Percentiles rank a stretch among this genome's conserved stretches.
phyloP scores from a whole-genome alignment of 2,329 filamentous ascomycete species.

The Aspergillus aculeatinus region DNA sequence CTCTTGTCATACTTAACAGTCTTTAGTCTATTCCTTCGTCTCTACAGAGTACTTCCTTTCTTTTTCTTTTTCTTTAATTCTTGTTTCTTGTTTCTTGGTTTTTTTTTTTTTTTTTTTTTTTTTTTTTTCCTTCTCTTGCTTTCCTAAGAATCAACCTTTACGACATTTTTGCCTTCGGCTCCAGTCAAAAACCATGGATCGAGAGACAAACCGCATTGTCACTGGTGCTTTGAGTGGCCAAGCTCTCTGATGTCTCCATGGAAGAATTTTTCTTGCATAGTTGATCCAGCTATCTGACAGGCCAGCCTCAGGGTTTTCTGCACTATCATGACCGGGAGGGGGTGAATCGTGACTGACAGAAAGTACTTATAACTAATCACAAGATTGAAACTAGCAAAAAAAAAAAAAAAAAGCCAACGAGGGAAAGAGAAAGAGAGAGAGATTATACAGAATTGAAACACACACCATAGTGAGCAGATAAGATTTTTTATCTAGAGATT shows the following conservation, averaged over 20 bases:
- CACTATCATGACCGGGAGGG: background rate
- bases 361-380: background rate
- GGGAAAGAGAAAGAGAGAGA: constrained; percentile 1
- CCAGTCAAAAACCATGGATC: constrained; percentile 2
- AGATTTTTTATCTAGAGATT: no score
- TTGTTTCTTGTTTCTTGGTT: background rate
- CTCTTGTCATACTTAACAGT: constrained; percentile 5
- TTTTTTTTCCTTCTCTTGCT: background rate
- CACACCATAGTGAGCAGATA: background rate
- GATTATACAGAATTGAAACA: background rate
- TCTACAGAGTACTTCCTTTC: no score
- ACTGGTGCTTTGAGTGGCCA: background rate
- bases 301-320: constrained; percentile 3
- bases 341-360: background rate
- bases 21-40: no score
- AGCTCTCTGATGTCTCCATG: background rate
- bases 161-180: background rate
- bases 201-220: background rate
- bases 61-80: background rate
- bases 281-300: constrained; percentile 2
- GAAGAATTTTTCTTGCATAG: background rate
- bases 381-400: background rate
- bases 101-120: background rate
- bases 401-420: background rate
- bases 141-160: background rate